Conservation (phyloP, 768 basidiomycete genomes). For the Kwoniella mangroviensis region DNA sequence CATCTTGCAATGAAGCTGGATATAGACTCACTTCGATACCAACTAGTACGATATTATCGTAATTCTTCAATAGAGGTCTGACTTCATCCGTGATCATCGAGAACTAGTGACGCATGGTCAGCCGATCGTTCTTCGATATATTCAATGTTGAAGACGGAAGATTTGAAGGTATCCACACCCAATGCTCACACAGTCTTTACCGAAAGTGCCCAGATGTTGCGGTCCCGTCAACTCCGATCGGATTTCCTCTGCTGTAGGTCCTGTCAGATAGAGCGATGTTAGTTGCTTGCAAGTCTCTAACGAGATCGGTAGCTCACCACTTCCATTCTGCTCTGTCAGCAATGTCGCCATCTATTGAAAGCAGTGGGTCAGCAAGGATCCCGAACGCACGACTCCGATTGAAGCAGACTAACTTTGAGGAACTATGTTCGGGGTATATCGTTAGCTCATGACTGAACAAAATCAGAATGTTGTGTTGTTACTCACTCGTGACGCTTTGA, state of each 20-base stretch:
- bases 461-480: background rate
- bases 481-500: slow-evolving; percentile 72
- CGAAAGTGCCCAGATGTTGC: slow-evolving; percentile 22
- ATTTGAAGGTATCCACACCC: background rate
- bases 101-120: slow-evolving; percentile 61
- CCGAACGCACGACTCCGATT: background rate
- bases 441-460: background rate
- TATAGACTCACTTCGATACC: slow-evolving; percentile 76
- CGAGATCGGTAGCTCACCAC: slow-evolving; percentile 9
- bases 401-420: slow-evolving; percentile 7
- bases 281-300: background rate
- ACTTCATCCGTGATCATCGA: slow-evolving; percentile 82
- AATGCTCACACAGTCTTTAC: slow-evolving; percentile 21
- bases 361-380: background rate
- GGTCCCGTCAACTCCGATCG: slow-evolving; percentile 6
- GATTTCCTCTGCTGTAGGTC: slow-evolving; percentile 20
- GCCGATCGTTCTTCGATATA: background rate
- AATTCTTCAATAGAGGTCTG: slow-evolving; percentile 62
- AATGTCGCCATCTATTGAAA: slow-evolving; percentile 20
- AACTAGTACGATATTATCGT: slow-evolving; percentile 73
- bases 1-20: too few relatives aligned
- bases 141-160: background rate
- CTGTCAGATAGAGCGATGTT: background rate
- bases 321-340: slow-evolving; percentile 27
- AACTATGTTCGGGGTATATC: background rate